phyloP scores from a whole-genome alignment of 345 rosid genomes.

The Arabis hirsuta region DNA sequence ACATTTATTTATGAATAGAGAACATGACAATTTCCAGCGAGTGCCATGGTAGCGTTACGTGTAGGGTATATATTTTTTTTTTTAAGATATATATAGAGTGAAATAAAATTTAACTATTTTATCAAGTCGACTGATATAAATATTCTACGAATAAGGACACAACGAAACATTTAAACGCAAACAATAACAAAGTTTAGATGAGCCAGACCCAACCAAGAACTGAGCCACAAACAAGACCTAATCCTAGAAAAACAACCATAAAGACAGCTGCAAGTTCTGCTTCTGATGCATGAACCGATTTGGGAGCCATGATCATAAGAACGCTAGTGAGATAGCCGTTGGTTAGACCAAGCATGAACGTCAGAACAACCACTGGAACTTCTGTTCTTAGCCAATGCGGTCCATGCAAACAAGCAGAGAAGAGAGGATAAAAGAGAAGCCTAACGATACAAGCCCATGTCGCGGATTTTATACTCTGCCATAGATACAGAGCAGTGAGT shows the following conservation, averaged over 20 bases:
- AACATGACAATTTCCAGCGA: too few relatives aligned
- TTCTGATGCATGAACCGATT: slow-evolving; percentile 67
- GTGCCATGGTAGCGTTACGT: too few relatives aligned
- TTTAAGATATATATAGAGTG: too few relatives aligned
- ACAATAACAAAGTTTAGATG: slow-evolving; percentile 40
- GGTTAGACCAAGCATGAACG: slow-evolving; percentile 75
- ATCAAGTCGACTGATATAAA: too few relatives aligned
- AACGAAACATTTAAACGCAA: background rate
- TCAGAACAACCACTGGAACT: slow-evolving; percentile 62
- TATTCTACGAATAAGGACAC: too few relatives aligned
- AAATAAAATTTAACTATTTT: too few relatives aligned
- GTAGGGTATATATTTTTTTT: too few relatives aligned
- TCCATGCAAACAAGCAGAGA: slow-evolving; percentile 74
- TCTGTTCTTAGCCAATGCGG: slow-evolving; percentile 82
- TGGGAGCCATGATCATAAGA: slow-evolving; percentile 81
- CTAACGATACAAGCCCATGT: slow-evolving; percentile 70
- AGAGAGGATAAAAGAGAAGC: slow-evolving; percentile 77
- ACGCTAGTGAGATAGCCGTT: slow-evolving; percentile 91
- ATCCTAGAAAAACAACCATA: slow-evolving; percentile 73
- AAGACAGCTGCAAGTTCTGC: slow-evolving; percentile 82
- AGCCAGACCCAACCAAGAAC: slow-evolving; percentile 90
- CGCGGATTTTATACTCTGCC: slow-evolving; percentile 58
- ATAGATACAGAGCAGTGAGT: slow-evolving; percentile 60
- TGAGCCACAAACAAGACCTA: slow-evolving; percentile 80
- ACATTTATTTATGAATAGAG: too few relatives aligned